Conservation (phyloP, 305 asterid genomes). For the Fraxinus dipetala region DNA sequence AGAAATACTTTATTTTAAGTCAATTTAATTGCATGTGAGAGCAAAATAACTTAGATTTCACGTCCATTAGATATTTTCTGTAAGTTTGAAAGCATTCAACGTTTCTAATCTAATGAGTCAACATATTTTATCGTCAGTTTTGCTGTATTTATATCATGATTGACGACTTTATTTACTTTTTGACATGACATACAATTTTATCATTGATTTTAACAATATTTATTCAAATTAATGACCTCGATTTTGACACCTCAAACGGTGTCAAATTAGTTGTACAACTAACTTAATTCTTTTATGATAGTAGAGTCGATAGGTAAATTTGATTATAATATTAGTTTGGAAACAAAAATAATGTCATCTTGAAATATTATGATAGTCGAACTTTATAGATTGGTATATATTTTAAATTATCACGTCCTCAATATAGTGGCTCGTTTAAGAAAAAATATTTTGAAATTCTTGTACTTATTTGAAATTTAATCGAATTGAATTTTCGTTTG, state of each 20-base stretch:
- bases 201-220: no score
- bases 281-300: background rate
- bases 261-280: no score
- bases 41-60: background rate
- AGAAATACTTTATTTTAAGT: background rate
- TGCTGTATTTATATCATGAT: no score
- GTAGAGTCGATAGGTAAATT: background rate
- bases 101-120: background rate
- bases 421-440: background rate
- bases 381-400: background rate
- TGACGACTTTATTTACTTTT: no score
- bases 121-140: no score
- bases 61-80: background rate
- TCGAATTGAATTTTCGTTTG: no score
- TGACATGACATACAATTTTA: no score
- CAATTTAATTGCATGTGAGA: background rate
- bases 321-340: background rate
- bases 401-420: no score
- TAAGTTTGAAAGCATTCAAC: background rate
- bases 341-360: background rate
- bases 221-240: no score
- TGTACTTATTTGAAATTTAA: background rate
- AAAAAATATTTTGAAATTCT: background rate
- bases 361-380: background rate
- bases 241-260: no score